phyloP scores from a whole-genome alignment of 345 rosid species.

The Acer saccharum region DNA sequence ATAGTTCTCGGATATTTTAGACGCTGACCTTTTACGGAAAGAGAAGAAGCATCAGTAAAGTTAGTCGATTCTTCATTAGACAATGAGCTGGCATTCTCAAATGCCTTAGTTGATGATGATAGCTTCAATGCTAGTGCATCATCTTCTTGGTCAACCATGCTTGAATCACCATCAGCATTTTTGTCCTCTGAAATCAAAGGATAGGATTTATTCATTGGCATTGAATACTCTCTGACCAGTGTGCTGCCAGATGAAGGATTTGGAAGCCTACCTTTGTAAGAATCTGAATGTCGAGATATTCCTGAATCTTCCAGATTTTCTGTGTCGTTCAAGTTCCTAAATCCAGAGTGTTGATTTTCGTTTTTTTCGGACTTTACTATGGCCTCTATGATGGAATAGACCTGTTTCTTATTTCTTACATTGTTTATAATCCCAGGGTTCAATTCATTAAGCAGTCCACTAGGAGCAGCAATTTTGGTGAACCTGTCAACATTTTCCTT shows the following conservation, averaged over 20 bases:
- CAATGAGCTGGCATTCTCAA: constrained; percentile 43
- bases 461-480: constrained; percentile 83
- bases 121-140: constrained; percentile 50
- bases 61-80: constrained; percentile 48
- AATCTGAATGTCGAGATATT: constrained; percentile 29
- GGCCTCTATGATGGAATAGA: constrained; percentile 85
- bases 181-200: constrained; percentile 25
- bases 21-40: constrained; percentile 69
- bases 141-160: constrained; percentile 46
- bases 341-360: constrained; percentile 29
- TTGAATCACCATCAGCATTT: constrained; percentile 32
- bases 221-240: constrained; percentile 27
- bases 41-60: constrained; percentile 48
- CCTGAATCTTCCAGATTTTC: constrained; percentile 34
- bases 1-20: background rate
- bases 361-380: constrained; percentile 60
- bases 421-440: constrained; percentile 95
- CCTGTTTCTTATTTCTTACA: constrained; percentile 86
- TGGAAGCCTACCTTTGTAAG: constrained; percentile 31
- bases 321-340: constrained; percentile 27
- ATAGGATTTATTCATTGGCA: constrained; percentile 28
- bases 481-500: constrained; percentile 79
- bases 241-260: constrained; percentile 32
- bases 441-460: constrained; percentile 81
- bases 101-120: constrained; percentile 50